Conservation (phyloP, 164 flowering plant genomes). For the Amborella trichopoda region DNA sequence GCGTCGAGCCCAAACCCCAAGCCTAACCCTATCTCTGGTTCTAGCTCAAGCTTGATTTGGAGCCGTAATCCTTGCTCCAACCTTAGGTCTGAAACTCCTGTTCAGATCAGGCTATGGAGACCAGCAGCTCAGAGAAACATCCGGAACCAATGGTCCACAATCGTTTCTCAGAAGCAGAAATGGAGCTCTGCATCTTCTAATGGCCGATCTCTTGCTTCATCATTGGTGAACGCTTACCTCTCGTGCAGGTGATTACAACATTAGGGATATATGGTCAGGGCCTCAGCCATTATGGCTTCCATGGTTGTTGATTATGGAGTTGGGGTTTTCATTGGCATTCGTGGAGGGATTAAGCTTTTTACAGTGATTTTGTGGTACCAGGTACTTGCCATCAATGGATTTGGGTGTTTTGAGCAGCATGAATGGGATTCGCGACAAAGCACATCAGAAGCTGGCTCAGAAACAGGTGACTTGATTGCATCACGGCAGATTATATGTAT, state of each 20-base stretch:
- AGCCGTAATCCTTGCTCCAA: too few relatives aligned
- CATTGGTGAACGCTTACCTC: slow-evolving; percentile 60
- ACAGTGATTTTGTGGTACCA: background rate
- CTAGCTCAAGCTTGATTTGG: too few relatives aligned
- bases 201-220: slow-evolving; percentile 57
- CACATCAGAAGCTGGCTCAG: slow-evolving; percentile 2
- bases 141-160: slow-evolving; percentile 73
- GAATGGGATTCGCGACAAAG: slow-evolving; percentile 3
- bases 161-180: slow-evolving; percentile 32
- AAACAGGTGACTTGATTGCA: slow-evolving; percentile 1
- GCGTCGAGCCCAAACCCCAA: too few relatives aligned
- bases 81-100: too few relatives aligned
- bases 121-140: slow-evolving; percentile 80
- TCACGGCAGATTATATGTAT: too few relatives aligned
- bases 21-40: too few relatives aligned
- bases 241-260: slow-evolving; percentile 31
- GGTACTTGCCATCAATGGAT: slow-evolving; percentile 7
- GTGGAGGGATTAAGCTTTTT: too few relatives aligned
- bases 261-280: background rate
- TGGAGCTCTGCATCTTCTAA: slow-evolving; percentile 46
- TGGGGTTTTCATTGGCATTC: too few relatives aligned
- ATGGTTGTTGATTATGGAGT: too few relatives aligned
- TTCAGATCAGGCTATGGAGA: slow-evolving; percentile 67
- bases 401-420: slow-evolving; percentile 7
- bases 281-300: too few relatives aligned